phyloP scores from a whole-genome alignment of 2,329 filamentous ascomycete species.

The Monosporascus sp. region DNA sequence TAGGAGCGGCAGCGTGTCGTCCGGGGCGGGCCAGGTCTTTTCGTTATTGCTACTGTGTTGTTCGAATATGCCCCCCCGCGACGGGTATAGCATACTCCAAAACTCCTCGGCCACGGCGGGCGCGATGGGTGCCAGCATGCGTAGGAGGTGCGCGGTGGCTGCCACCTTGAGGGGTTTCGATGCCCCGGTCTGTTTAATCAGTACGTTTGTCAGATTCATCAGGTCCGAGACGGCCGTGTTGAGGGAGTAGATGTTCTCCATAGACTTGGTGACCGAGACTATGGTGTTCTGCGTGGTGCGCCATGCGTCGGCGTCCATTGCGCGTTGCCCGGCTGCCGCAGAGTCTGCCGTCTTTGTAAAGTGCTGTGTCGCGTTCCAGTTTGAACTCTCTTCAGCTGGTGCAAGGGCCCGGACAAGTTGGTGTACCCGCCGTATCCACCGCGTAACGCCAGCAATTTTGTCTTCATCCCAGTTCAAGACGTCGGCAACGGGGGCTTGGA shows the following conservation, averaged over 20 bases:
- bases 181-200: constrained; percentile 43
- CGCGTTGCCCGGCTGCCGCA: constrained; percentile 29
- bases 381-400: constrained; percentile 2
- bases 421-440: constrained; percentile 70
- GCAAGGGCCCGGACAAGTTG: constrained; percentile 43
- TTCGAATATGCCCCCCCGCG: constrained; percentile 34
- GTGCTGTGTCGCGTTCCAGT: constrained; percentile 27
- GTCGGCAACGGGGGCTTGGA: constrained; percentile 79
- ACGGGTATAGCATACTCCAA: constrained; percentile 56
- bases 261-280: constrained; percentile 59
- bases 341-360: constrained; percentile 31
- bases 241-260: constrained; percentile 66
- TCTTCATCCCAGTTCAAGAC: constrained; percentile 83
- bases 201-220: constrained; percentile 71
- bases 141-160: constrained; percentile 53
- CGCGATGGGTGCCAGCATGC: constrained; percentile 72
- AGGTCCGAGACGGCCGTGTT: constrained; percentile 82
- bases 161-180: constrained; percentile 41
- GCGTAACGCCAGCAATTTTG: constrained; percentile 74
- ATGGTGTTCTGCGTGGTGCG: constrained; percentile 64
- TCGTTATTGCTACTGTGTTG: constrained; percentile 23
- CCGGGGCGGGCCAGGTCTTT: constrained; percentile 53
- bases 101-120: constrained; percentile 79
- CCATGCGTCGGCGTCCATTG: constrained; percentile 51
- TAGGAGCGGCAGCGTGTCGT: constrained; percentile 46